Base-by-base conservation (phyloP, 495 filamentous ascomycete genomes). In the Aspergillus nidulans region DNA sequence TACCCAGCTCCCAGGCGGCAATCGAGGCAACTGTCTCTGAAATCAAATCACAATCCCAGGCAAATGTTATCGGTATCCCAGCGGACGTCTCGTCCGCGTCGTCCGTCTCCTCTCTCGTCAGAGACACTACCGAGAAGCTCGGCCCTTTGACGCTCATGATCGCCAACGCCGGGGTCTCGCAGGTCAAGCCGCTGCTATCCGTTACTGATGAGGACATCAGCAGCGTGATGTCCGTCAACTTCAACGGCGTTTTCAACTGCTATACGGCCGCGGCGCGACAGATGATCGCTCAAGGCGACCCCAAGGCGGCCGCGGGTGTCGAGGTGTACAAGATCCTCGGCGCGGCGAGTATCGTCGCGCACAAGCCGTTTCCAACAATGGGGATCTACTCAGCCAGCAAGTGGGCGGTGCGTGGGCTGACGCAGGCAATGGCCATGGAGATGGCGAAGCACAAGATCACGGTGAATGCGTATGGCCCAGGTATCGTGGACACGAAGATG, bases 161-260 rank as follows among this genome's bases (percentile, higher is more conserved):
- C 19, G 59, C 59, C 38, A 61, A 61, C 15, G 87, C 86, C 7
- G 84, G 84, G 2, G 81, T 87, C 55, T 80, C 87, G 60, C 84
- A 88, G 62, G 82, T 86, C 61, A 85, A 81, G 3, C 63, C 77
- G 0, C 80, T 84, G 1, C 63, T 86, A 48, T 77, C 82, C 44
- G 86, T 86, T 56, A 80, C 78, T 5, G 74, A 75, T 0, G 77
- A 75, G 53, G 82, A 85, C 47, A 61, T 70, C 3, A 77, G 86
- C 58, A 71, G 69, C 30, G 84, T 88, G 1, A 45, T 58, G 49
- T 44, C 44, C 40, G 77, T 87, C 26, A 88, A 88, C 58, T 76
- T 88, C 19, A 86, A 81, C 4, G 86, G 86, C 10, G 77, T 76
- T 10, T 84, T 88, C 60, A 81, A 85, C 74, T 85, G 84, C 12